Evolutionary conservation across 208 protist genomes (phyloP).

Genomic region (Acanthamoeba royreba): DNA sequence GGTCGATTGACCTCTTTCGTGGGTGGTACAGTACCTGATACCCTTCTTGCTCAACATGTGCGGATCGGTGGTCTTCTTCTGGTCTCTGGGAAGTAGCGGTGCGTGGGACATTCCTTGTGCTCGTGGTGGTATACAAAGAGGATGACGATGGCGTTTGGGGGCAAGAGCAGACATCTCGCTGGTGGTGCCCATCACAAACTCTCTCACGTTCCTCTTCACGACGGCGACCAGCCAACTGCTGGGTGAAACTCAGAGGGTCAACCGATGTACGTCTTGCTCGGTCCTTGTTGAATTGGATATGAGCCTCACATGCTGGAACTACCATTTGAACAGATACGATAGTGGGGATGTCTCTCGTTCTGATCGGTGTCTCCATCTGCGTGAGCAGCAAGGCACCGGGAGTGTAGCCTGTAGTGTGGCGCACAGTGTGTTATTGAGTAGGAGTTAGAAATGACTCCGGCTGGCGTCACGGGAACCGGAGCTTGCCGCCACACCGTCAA

Average conservation of each 20-base stretch:
- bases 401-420: too few relatives aligned
- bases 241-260: background rate
- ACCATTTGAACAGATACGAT: background rate
- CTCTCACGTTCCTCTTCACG: constrained; percentile 41
- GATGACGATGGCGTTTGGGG: background rate
- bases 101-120: background rate
- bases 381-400: constrained; percentile 17
- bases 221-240: constrained; percentile 16
- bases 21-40: background rate
- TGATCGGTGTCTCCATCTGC: constrained; percentile 16
- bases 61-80: constrained; percentile 32
- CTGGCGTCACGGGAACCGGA: too few relatives aligned
- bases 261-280: background rate
- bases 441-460: too few relatives aligned
- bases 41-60: constrained; percentile 40
- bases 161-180: background rate
- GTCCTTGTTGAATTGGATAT: background rate
- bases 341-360: background rate
- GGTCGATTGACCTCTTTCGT: too few relatives aligned
- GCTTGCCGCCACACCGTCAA: too few relatives aligned
- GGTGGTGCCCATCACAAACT: constrained; percentile 29
- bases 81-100: constrained; percentile 23
- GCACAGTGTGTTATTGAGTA: too few relatives aligned
- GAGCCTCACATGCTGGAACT: background rate
- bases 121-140: background rate